Conservation (phyloP, 1,284 basidiomycete species). For the Schizophyllum commune region DNA sequence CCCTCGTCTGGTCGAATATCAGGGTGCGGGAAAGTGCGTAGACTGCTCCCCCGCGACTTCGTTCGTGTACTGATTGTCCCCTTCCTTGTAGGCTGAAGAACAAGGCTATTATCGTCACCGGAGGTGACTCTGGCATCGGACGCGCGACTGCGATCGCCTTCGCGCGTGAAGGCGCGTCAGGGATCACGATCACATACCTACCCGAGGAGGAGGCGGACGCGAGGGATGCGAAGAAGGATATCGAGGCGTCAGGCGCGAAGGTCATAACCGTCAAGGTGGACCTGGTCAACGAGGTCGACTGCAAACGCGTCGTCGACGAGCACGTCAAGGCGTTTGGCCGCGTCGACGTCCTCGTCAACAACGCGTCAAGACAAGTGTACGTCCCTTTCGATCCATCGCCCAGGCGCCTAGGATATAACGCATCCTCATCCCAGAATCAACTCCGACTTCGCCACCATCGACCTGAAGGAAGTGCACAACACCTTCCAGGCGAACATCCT, state of each 20-base stretch:
- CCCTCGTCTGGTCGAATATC: conserved; percentile 44
- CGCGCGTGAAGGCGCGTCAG: conserved; percentile 51
- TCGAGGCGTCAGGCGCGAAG: conserved; percentile 47
- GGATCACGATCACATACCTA: conserved; percentile 55
- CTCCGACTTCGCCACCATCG: conserved; percentile 36
- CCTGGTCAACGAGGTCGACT: conserved; percentile 36
- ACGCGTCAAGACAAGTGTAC: conserved; percentile 22
- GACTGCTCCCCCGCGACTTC: conserved; percentile 4
- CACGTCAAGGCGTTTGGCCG: conserved; percentile 39
- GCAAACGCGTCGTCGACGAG: conserved; percentile 35
- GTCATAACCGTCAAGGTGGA: conserved; percentile 52
- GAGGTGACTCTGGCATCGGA: conserved; percentile 46
- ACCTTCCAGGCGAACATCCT: conserved; percentile 53
- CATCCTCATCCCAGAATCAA: conserved; percentile 12
- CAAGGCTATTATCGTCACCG: conserved; percentile 53
- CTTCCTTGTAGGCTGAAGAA: conserved; percentile 30
- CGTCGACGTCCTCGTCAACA: conserved; percentile 49
- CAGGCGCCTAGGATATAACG: neutral
- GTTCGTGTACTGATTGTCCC: conserved; percentile 12
- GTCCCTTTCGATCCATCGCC: neutral
- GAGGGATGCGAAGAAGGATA: conserved; percentile 17
- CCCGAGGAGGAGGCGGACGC: conserved; percentile 50
- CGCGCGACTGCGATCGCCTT: conserved; percentile 52
- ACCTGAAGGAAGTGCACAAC: conserved; percentile 31
- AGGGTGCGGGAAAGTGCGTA: neutral